Base-by-base conservation (phyloP, 768 basidiomycete species). In the Thelephora ganbajun region DNA sequence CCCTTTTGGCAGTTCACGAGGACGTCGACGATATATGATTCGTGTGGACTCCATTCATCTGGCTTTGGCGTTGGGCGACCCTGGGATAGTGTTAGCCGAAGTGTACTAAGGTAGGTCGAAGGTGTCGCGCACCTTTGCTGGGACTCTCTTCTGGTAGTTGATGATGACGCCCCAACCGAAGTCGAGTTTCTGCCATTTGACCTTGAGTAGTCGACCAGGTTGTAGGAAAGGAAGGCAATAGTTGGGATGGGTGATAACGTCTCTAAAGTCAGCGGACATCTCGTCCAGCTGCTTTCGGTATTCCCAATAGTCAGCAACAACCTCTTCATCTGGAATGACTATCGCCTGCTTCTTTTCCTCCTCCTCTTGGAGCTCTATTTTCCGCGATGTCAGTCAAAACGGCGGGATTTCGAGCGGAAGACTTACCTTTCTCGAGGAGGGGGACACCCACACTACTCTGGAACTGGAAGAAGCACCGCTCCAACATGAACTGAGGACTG, bases 401-500 rank as follows among this genome's bases (percentile, higher is more conserved):
- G 23, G 18, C 26, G 19, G 9, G 45, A 44, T n/a, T 20, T 48
- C 5, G 19, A 36, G 20, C 19, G 6, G 45, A 43, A 6, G 18
- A 67, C 80, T 46, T 57, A 93, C 94, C 86, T 49, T 83, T 75
- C 59, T 92, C 83, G 6, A 94, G 66, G 44, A 70, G 64, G 1
- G 96, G 96, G 44, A 98, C 84, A n/a, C 82, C 84, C 20, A 84
- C 78, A 51, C 75, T 91, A 62, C 87, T 97, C 66, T 99, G 96
- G 67, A 97, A 98, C 63, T 99, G 96, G 73, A 88, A 87, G 73
- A 99, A 99, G 67, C 92, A 97, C 42, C 88, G 72, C 64, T 96
- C 89, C 11, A 99, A 72, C 94, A 99, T 98, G 62, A 75, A 97
- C 66, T 99, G 96, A 5, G 96, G 96, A 56, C 89, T 97, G 56